Evolutionary conservation across 1,284 basidiomycete genomes (phyloP), one percentile per base, ranked within the genome.

Genomic region (Cutaneotrichosporon dermatis): DNA sequence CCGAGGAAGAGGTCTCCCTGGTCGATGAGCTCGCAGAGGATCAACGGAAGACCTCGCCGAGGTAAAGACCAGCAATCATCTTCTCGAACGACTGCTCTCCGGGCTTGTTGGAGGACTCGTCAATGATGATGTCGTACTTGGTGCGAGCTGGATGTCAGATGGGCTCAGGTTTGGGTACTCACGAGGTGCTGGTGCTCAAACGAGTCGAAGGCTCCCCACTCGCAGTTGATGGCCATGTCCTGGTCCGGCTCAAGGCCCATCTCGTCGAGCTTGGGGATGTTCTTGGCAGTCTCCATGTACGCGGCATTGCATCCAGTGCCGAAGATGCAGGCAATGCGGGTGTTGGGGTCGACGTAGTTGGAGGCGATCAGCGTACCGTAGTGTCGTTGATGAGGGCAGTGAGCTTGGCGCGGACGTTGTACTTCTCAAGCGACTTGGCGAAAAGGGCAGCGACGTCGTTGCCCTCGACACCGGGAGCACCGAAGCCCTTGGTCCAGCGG

Each of bases 401-500:
- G 43, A 96, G 79, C 60, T 84, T 81, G 50, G 92, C 86, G 1
- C 88, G 90, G 6, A 82, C 79, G 51, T 79, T 76, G 77, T 79
- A 59, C 85, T 79, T 90, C 63, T 83, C 82, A 53, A 99, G 84
- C 36, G 90, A 88, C 64, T 87, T 79, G 57, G 85, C 83, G 82
- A 99, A 95, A 90, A 99, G 93, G 50, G 82, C 88, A 5, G 89
- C 93, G 37, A 95, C 93, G 75, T 99, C 92, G 58, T 85, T 82
- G 12, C 93, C 94, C 78, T 99, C 96, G 16, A 92, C 93, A 75
- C 94, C 92, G 6, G 86, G 78, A 1, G 90, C 90, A 42, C 92
- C 92, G 71, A 99, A 99, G 66, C 95, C 96, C 79, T 99, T 99
- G 49, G 96, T 99, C 95, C 96, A 99, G 40, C 94, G 89, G 68